A percentile compares a stretch with the other conserved stretches of the same genome.
Evolutionary conservation across 352 stramenopile genomes (phyloP).

Genomic region (Poterioochromonas sp.): DNA sequence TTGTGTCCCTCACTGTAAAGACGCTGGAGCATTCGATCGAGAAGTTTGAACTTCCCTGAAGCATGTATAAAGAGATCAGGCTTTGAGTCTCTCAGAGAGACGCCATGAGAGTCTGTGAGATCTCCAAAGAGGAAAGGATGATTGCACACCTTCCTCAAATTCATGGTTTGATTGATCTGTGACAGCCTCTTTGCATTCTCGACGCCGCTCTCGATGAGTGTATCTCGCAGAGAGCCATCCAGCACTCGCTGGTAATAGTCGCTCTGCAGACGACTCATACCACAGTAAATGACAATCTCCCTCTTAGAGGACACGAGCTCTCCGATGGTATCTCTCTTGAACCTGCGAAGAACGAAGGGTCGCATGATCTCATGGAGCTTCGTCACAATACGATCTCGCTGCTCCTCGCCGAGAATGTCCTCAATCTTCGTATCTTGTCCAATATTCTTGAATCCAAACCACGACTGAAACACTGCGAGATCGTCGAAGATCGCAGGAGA

Average conservation of each 20-base stretch:
- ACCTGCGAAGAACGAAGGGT: conserved; percentile 74
- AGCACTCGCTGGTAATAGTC: conserved; percentile 86
- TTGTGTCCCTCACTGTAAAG: conserved; percentile 84
- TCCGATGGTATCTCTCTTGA: conserved; percentile 74
- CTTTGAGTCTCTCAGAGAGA: conserved; percentile 55
- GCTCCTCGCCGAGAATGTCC: conserved; percentile 51
- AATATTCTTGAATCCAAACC: conserved; percentile 81
- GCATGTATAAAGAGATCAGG: conserved; percentile 66
- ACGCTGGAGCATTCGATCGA: conserved; percentile 87
- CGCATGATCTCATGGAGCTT: conserved; percentile 59
- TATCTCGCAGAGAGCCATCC: conserved; percentile 67
- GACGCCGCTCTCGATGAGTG: conserved; percentile 53
- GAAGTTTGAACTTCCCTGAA: conserved; percentile 89
- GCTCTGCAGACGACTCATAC: conserved; percentile 82
- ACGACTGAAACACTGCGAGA: conserved; percentile 96
- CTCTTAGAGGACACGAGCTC: conserved; percentile 53
- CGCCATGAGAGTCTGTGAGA: conserved; percentile 53
- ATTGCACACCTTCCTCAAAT: conserved; percentile 68
- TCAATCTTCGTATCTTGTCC: conserved; percentile 68
- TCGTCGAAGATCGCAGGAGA: conserved; percentile 88
- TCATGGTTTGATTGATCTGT: conserved; percentile 67
- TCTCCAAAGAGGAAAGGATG: conserved; percentile 73
- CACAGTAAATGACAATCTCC: conserved; percentile 92
- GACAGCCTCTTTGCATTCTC: conserved; percentile 32
- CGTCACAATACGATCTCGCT: neutral